Percentiles rank a stretch among this genome's conserved stretches.
These are phyloP conservation scores for Scenedesmus sp. DNA, from an alignment of 163 green algal genomes.

Conservation along the genomic window DNA sequence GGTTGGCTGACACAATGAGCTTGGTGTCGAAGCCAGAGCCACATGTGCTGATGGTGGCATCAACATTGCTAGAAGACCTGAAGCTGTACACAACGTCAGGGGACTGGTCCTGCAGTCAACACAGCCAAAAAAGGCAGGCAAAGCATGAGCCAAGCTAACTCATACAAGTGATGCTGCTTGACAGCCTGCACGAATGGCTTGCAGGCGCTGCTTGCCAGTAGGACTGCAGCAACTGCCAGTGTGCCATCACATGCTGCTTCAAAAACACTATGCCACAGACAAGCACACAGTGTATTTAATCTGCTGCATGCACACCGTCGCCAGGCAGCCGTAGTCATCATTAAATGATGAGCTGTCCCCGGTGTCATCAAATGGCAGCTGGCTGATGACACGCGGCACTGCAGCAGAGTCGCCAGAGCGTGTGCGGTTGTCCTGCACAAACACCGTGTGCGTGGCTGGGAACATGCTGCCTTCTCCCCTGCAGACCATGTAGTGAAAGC, in stretches of 20 bases:
- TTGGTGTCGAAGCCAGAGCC: constrained; percentile 63
- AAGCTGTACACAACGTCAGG: constrained; percentile 60
- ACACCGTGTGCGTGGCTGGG: constrained; percentile 34
- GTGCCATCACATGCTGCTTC: neutral
- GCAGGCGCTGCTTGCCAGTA: too few relatives aligned
- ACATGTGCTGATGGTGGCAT: constrained; percentile 58
- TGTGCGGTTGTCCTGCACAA: constrained; percentile 50
- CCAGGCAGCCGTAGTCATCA: constrained; percentile 53
- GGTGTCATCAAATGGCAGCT: constrained; percentile 55
- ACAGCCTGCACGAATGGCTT: too few relatives aligned
- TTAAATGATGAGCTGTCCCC: constrained; percentile 47
- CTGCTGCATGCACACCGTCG: constrained; percentile 22
- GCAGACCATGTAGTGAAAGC: neutral
- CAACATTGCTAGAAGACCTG: constrained; percentile 7
- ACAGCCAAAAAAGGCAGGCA: neutral
- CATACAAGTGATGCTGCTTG: too few relatives aligned
- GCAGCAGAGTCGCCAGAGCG: constrained; percentile 48
- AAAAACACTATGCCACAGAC: neutral
- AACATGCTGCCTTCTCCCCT: constrained; percentile 28
- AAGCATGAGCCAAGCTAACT: neutral
- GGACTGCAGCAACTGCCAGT: too few relatives aligned
- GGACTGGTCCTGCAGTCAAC: constrained; percentile 22
- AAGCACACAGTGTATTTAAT: neutral
- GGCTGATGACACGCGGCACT: constrained; percentile 28
- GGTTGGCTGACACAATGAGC: constrained; percentile 50